A percentile compares a stretch with the other conserved stretches of the same genome.
These are phyloP conservation scores for Haberlea rhodopensis DNA, from an alignment of 257 asterid species.

Conservation along the genomic window DNA sequence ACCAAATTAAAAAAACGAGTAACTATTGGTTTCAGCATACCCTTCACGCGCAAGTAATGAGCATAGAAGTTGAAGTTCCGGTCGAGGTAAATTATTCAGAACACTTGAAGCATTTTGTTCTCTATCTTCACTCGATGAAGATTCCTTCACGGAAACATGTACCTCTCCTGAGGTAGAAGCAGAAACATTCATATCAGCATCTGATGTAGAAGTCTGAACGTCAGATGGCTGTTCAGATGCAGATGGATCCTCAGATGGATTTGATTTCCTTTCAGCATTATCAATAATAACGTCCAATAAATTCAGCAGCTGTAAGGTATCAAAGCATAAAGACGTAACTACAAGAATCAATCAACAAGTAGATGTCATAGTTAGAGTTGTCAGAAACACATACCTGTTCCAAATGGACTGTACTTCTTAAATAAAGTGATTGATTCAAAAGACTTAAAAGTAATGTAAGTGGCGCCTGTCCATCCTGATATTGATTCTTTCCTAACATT, in stretches of 20 bases:
- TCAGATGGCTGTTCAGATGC: slow-evolving; percentile 55
- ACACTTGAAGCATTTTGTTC: slow-evolving; percentile 43
- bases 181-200: slow-evolving; percentile 52
- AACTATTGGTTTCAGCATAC: slow-evolving; percentile 38
- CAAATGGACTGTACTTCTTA: slow-evolving; percentile 88
- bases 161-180: slow-evolving; percentile 39
- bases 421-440: slow-evolving; percentile 75
- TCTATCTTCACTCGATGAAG: slow-evolving; percentile 44
- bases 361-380: slow-evolving; percentile 15
- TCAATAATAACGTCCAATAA: slow-evolving; percentile 82
- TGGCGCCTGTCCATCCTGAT: slow-evolving; percentile 49
- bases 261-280: slow-evolving; percentile 69
- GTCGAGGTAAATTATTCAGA: slow-evolving; percentile 59
- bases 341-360: slow-evolving; percentile 3
- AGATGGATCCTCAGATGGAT: slow-evolving; percentile 50
- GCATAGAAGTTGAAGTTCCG: slow-evolving; percentile 83
- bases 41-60: slow-evolving; percentile 97
- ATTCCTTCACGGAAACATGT: slow-evolving; percentile 41
- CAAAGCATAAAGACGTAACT: slow-evolving; percentile 16
- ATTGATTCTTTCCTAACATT: slow-evolving; percentile 29
- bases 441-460: slow-evolving; percentile 80
- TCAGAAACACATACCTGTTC: slow-evolving; percentile 64
- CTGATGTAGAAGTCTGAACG: slow-evolving; percentile 45
- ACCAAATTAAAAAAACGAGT: neutral
- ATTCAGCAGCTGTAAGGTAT: slow-evolving; percentile 66